These are phyloP conservation scores for Penicillium chermesinum DNA, from an alignment of 495 filamentous ascomycete species.

Conservation along the genomic window DNA sequence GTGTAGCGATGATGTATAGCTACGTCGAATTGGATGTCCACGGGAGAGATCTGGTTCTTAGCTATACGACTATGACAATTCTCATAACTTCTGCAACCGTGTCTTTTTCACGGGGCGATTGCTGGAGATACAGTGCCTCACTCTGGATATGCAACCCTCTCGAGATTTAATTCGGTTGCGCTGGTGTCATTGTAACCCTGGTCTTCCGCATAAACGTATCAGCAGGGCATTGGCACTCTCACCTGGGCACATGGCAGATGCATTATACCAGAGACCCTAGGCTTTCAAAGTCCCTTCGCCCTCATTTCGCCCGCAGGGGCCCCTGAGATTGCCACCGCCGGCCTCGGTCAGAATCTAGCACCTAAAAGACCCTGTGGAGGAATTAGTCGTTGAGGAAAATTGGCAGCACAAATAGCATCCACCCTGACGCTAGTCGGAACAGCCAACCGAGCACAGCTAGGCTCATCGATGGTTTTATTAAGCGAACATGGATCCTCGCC, in stretches of 20 bases:
- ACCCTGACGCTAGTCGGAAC: no score
- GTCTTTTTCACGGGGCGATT: background rate
- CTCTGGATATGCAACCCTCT: conserved; percentile 13
- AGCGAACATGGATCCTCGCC: background rate
- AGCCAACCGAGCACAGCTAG: no score
- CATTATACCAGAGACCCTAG: no score
- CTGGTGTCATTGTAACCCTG: conserved; percentile 15
- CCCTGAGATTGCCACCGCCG: no score
- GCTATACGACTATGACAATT: background rate
- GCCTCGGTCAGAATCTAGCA: no score
- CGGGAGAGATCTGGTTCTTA: background rate
- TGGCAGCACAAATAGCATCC: no score
- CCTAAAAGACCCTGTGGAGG: no score
- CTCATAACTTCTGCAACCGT: background rate
- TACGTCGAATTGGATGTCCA: background rate
- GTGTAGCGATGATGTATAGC: no score
- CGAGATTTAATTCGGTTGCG: conserved; percentile 6
- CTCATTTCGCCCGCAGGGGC: no score
- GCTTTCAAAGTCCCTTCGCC: no score
- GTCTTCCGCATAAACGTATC: background rate
- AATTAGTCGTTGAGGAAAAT: no score
- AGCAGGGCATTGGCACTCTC: background rate
- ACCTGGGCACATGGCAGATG: background rate
- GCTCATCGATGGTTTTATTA: background rate
- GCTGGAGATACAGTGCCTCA: conserved; percentile 3